Evolutionary conservation across 2,329 filamentous ascomycete species (phyloP).

Genomic region (Calonectria montana): DNA sequence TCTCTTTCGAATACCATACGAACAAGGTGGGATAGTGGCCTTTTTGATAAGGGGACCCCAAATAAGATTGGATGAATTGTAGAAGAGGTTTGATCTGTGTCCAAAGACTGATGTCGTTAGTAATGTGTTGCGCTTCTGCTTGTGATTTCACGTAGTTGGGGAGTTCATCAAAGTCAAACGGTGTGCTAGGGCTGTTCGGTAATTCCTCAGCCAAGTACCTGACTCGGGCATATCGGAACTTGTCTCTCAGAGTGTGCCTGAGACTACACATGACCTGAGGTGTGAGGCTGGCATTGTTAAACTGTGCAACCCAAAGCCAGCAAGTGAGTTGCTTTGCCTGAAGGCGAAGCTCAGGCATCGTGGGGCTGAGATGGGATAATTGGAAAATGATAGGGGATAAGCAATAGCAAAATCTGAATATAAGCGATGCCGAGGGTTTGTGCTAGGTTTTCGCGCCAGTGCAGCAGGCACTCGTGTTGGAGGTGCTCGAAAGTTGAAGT

Average conservation of each 20-base stretch:
- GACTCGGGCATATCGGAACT: not conserved
- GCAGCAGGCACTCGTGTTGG: not conserved
- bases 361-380: not conserved
- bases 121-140: constrained; percentile 41
- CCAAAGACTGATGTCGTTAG: constrained; percentile 46
- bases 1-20: constrained; percentile 49
- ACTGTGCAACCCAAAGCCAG: constrained; percentile 5
- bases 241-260: not conserved
- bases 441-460: not conserved
- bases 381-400: not conserved
- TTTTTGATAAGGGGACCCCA: constrained; percentile 27
- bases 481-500: not conserved
- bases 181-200: constrained; percentile 36
- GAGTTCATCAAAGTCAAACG: constrained; percentile 26
- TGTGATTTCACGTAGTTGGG: constrained; percentile 42
- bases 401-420: not conserved
- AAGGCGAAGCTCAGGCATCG: not conserved
- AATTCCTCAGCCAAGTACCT: constrained; percentile 34
- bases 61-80: constrained; percentile 46
- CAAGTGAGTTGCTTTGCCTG: not conserved
- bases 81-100: constrained; percentile 48
- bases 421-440: not conserved
- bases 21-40: constrained; percentile 53
- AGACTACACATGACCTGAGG: not conserved
- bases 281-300: not conserved